These are phyloP conservation scores for Parietichytrium sp. DNA, from an alignment of 108 stramenopile genomes.

Conservation along the genomic window DNA sequence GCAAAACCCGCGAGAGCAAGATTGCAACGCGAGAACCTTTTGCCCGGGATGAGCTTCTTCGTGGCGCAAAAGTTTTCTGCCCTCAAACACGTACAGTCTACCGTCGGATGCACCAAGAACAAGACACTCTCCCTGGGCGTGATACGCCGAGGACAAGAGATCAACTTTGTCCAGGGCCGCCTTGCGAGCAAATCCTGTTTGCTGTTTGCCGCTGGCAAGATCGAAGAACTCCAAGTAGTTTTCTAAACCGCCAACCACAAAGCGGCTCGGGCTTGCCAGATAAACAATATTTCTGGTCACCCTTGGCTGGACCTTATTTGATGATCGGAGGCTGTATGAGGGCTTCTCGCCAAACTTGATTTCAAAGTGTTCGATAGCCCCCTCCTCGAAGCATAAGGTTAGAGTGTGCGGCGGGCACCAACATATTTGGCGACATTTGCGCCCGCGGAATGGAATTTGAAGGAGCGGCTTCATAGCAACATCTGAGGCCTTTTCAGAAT, in stretches of 20 bases:
- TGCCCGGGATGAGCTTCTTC: background rate
- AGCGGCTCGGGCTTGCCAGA: too few species aligned
- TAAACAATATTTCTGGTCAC: too few species aligned
- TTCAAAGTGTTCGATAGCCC: too few species aligned
- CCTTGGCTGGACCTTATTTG: too few species aligned
- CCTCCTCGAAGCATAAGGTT: too few species aligned
- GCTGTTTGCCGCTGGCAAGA: background rate
- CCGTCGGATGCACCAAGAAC: background rate
- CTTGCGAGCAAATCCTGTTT: background rate
- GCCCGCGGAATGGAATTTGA: too few species aligned
- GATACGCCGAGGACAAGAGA: background rate
- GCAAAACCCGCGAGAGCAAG: background rate
- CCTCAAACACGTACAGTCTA: background rate
- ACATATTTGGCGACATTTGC: too few species aligned
- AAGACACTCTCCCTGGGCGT: background rate
- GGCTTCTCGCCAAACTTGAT: too few species aligned
- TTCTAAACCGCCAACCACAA: background rate
- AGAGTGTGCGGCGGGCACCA: too few species aligned
- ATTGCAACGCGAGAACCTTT: background rate
- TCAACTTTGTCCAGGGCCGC: background rate
- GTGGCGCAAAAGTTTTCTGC: background rate
- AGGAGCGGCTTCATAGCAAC: too few species aligned
- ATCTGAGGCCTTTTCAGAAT: too few species aligned
- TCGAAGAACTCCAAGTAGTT: background rate
- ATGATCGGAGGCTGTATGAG: too few species aligned